phyloP scores from a whole-genome alignment of 805 yeast species.

The Wickerhamiella domercqiae region DNA sequence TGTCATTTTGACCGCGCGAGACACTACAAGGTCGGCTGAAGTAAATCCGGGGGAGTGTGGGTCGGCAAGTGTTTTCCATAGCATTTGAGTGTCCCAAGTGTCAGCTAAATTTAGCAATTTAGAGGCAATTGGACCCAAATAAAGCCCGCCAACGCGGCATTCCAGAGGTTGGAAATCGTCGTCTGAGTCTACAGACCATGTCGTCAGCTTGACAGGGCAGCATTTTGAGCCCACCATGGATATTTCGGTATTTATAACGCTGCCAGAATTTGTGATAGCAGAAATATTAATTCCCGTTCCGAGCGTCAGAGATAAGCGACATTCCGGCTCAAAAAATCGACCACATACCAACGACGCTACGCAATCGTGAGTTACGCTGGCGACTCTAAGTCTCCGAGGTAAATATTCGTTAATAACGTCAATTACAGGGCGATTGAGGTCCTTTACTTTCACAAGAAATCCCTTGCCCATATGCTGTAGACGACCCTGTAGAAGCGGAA shows the following conservation, averaged over 20 bases:
- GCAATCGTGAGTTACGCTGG: slow-evolving; percentile 16
- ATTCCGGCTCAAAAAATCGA: slow-evolving; percentile 4
- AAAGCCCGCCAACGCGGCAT: slow-evolving; percentile 12
- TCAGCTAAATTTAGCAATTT: slow-evolving; percentile 3
- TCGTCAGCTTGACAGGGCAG: slow-evolving; percentile 5
- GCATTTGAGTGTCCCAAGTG: slow-evolving; percentile 3
- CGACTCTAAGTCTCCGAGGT: background rate
- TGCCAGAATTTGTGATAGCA: background rate
- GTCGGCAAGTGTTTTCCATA: slow-evolving; percentile 7
- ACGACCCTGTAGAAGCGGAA: slow-evolving; percentile 15
- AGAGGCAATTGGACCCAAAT: slow-evolving; percentile 5
- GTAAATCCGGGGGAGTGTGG: background rate
- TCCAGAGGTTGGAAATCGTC: slow-evolving; percentile 15
- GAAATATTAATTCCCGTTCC: slow-evolving; percentile 18
- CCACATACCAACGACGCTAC: slow-evolving; percentile 16
- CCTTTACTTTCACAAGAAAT: slow-evolving; percentile 5
- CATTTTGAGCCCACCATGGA: slow-evolving; percentile 13
- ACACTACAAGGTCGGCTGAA: slow-evolving; percentile 8
- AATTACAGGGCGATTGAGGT: background rate
- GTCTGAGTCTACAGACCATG: slow-evolving; percentile 6
- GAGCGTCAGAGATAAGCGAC: slow-evolving; percentile 16
- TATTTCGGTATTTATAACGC: slow-evolving; percentile 13
- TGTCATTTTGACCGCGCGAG: slow-evolving; percentile 12
- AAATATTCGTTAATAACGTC: slow-evolving; percentile 9
- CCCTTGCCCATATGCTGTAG: slow-evolving; percentile 17